Conservation (phyloP, 2,329 filamentous ascomycete genomes). For the Colletotrichum liaoningense region DNA sequence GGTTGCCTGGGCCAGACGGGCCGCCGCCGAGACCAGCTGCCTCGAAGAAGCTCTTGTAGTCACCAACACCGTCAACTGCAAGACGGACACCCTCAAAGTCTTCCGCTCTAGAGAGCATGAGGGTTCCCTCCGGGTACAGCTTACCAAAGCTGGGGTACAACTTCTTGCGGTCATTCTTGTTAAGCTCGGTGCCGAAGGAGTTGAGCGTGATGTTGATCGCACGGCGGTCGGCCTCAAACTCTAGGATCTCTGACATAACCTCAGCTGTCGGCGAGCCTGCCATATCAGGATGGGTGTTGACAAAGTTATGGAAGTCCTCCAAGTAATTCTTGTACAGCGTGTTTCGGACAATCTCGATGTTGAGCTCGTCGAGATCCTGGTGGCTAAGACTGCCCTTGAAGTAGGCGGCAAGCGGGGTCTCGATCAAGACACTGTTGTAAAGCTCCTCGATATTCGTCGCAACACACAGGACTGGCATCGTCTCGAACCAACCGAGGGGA, state of each 20-base stretch:
- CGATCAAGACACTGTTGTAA: conserved; percentile 97
- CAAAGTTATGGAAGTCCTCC: conserved; percentile 95
- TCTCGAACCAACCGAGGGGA: conserved; percentile 98
- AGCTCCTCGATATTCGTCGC: conserved; percentile 98
- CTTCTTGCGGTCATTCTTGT: conserved; percentile 94
- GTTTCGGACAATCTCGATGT: conserved; percentile 99
- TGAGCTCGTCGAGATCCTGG: conserved; percentile 97
- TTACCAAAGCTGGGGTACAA: conserved; percentile 93
- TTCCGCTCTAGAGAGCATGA: conserved; percentile 95
- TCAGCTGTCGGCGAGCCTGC: conserved; percentile 89
- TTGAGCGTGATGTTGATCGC: conserved; percentile 99
- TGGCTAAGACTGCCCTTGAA: conserved; percentile 98
- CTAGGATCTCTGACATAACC: conserved; percentile 94
- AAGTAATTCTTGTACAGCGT: conserved; percentile 99
- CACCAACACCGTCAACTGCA: conserved; percentile 90
- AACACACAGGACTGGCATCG: conserved; percentile 96
- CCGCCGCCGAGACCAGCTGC: conserved; percentile 83
- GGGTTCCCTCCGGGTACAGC: conserved; percentile 91
- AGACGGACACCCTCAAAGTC: conserved; percentile 94
- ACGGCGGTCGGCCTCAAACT: conserved; percentile 95
- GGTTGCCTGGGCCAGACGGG: conserved; percentile 81
- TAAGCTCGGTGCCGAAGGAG: conserved; percentile 96
- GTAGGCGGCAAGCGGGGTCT: conserved; percentile 94
- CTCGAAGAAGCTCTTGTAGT: conserved; percentile 97
- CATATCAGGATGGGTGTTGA: conserved; percentile 90